These are phyloP conservation scores for Colletotrichum theobromicola DNA, from an alignment of 2,329 filamentous ascomycete species.

Conservation along the genomic window DNA sequence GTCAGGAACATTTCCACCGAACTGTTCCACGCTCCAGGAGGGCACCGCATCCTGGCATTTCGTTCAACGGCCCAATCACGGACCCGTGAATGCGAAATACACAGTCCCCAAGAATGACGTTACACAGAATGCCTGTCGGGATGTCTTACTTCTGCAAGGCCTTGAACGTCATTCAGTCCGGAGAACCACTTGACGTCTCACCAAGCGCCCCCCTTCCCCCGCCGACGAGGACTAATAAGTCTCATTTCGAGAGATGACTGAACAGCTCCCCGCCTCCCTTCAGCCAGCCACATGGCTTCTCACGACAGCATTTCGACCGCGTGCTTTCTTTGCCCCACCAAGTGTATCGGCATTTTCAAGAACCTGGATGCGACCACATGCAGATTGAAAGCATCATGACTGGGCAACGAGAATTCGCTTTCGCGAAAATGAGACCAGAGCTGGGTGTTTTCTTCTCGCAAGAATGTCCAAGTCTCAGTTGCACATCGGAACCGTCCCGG, in stretches of 20 bases:
- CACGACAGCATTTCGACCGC: neutral
- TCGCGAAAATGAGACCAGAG: neutral
- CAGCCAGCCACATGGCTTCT: neutral
- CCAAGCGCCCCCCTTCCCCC: neutral
- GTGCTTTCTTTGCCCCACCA: neutral
- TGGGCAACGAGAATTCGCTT: neutral
- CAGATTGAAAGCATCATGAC: neutral
- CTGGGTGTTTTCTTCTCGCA: neutral
- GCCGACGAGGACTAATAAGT: neutral
- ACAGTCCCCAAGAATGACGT: neutral
- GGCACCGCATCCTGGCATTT: neutral
- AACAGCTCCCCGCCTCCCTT: too few relatives aligned
- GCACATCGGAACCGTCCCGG: neutral
- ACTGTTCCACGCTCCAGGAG: neutral
- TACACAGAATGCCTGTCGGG: neutral
- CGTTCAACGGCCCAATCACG: neutral
- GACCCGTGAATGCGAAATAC: neutral
- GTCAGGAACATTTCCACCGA: neutral
- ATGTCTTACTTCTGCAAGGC: neutral
- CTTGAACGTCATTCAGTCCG: neutral
- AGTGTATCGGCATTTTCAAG: neutral
- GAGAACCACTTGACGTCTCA: neutral
- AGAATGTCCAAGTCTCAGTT: neutral
- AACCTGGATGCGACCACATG: neutral
- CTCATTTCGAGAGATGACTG: neutral